Evolutionary conservation across 306 rosid species (phyloP).

Genomic region (Pachyrhizus erosus): DNA sequence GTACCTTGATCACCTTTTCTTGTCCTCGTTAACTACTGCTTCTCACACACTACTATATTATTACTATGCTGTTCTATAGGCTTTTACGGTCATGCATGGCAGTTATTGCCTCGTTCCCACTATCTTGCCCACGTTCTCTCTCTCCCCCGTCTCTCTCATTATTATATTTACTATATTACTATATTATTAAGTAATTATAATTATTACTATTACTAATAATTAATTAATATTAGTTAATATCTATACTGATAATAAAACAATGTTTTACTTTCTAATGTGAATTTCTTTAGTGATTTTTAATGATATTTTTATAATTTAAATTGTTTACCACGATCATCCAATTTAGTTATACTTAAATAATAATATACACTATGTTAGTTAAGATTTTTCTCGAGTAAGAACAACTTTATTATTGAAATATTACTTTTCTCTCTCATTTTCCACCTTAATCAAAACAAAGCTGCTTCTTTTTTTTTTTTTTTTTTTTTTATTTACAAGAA

Average conservation of each 20-base stretch:
- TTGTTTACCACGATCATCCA: background rate
- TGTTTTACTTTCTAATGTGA: background rate
- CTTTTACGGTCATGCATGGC: constrained; percentile 49
- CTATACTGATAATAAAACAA: background rate
- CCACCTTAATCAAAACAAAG: background rate
- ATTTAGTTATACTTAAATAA: background rate
- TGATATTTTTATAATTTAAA: background rate
- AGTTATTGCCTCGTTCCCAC: constrained; percentile 52
- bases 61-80: background rate
- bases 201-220: background rate
- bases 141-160: background rate
- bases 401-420: too few relatives aligned
- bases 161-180: background rate
- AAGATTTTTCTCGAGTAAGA: background rate
- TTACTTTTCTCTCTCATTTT: background rate
- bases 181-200: too few relatives aligned
- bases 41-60: background rate
- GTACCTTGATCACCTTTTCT: background rate
- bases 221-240: background rate
- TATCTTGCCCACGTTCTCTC: constrained; percentile 43
- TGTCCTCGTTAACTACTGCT: background rate
- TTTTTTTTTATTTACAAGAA: too few relatives aligned
- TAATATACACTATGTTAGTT: background rate
- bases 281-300: too few relatives aligned
- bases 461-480: too few relatives aligned